Conservation (phyloP, 1,284 basidiomycete species). For the Quambalaria eucalypti region DNA sequence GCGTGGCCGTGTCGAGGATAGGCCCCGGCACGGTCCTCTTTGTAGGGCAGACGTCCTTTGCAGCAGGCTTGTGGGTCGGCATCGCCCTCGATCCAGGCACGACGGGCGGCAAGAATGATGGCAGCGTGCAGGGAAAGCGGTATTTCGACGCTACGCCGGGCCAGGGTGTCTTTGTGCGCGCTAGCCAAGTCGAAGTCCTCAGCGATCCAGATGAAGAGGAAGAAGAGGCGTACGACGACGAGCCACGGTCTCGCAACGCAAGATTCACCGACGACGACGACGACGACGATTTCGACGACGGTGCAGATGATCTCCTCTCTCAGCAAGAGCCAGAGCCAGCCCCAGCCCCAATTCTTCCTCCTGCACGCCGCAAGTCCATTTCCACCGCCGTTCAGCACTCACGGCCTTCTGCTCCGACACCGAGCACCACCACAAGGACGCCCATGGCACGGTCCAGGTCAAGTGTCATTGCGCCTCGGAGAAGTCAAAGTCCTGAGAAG, state of each 20-base stretch:
- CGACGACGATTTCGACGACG: background rate
- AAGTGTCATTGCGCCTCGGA: too few species aligned
- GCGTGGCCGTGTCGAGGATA: slow-evolving; percentile 32
- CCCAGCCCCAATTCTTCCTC: too few species aligned
- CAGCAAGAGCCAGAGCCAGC: too few species aligned
- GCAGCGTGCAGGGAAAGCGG: slow-evolving; percentile 66
- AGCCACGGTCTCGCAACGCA: background rate
- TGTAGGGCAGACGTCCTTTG: slow-evolving; percentile 71
- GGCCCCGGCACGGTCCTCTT: slow-evolving; percentile 80
- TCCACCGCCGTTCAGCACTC: too few species aligned
- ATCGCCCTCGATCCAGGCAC: slow-evolving; percentile 61
- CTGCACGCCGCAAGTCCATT: too few species aligned
- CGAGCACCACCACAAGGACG: background rate
- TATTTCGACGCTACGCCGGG: slow-evolving; percentile 76
- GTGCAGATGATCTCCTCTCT: too few species aligned
- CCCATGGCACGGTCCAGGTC: too few species aligned
- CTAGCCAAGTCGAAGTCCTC: slow-evolving; percentile 69
- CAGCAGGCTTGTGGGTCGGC: slow-evolving; percentile 86
- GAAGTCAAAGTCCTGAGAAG: slow-evolving; percentile 1
- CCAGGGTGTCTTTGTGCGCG: slow-evolving; percentile 82
- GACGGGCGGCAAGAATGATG: slow-evolving; percentile 86
- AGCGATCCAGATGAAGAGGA: slow-evolving; percentile 20
- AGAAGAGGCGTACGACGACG: slow-evolving; percentile 14
- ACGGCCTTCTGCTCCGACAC: too few species aligned
- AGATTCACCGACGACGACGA: background rate